Conservation (phyloP, 2,329 filamentous ascomycete genomes). For the Aureobasidium namibiae region DNA sequence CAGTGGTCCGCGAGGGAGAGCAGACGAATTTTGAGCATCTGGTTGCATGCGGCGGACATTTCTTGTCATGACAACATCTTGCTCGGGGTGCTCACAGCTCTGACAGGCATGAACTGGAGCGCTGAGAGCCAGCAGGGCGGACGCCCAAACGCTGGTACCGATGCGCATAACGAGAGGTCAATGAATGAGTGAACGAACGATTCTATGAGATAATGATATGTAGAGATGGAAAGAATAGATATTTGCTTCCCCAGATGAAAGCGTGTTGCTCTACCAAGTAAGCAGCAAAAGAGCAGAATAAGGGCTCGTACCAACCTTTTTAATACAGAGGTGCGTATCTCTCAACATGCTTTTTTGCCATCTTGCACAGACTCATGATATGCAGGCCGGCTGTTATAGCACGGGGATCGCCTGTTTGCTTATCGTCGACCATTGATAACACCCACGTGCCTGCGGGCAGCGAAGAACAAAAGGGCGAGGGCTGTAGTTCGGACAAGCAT, state of each 20-base stretch:
- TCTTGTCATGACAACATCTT: constrained; percentile 33
- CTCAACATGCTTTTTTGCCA: background rate
- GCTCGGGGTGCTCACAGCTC: constrained; percentile 33
- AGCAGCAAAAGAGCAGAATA: too few relatives aligned
- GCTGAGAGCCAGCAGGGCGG: background rate
- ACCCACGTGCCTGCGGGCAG: constrained; percentile 4
- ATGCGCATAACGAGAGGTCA: background rate
- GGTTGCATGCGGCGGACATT: constrained; percentile 38
- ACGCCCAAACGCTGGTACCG: background rate
- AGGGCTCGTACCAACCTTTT: background rate
- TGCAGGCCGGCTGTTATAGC: background rate
- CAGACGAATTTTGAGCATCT: constrained; percentile 33
- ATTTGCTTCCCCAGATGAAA: background rate
- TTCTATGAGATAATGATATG: background rate
- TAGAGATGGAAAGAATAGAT: background rate
- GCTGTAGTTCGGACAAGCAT: background rate
- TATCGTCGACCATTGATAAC: constrained; percentile 5
- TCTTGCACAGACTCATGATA: constrained; percentile 2
- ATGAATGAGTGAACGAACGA: background rate
- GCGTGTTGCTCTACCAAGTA: background rate
- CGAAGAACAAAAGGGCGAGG: background rate
- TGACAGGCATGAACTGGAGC: constrained; percentile 23
- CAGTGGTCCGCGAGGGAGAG: constrained; percentile 32
- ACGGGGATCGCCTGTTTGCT: constrained; percentile 7
- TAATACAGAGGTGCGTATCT: background rate